Base-by-base conservation (phyloP, 2,329 filamentous ascomycete genomes). In the Aspergillus intermedius region DNA sequence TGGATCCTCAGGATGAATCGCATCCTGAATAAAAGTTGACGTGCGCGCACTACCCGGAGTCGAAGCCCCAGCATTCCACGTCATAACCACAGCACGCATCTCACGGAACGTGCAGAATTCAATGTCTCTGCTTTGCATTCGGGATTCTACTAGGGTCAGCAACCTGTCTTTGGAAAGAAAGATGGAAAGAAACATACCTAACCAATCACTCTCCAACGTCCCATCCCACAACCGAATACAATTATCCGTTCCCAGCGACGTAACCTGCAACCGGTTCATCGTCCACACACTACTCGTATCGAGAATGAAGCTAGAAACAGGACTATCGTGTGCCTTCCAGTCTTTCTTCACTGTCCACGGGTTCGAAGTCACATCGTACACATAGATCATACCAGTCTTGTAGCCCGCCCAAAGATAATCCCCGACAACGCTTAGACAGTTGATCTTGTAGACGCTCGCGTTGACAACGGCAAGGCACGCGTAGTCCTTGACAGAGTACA, bases 51-150 rank as follows among this genome's bases (percentile, higher is more conserved):
- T 87, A 50, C 83, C 84, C 0, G 93, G 93, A n/a, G 93, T 95
- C 13, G 86, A 86, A n/a, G 93, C 93, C 1, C 93, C 93, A 1
- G 91, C 91, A 65, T 98, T 98, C 93, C 93, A 98, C 0, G 91
- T 96, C 74, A 97, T 79, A 22, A 95, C 81, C 34, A 89, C 75
- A 10, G 87, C 84, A 44, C 82, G 85, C 49, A 97, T 76, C 59
- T 94, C 84, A 47, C 90, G 79, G 66, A 97, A 95, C 23, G 81
- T 78, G 73, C 91, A 96, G 63, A 88, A 97, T 44, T 93, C 81
- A 0, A 80, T 76, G 60, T 96, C 91, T 52, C 84, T 82, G 28
- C 80, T 78, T 63, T 94, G 89, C 90, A 98, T 95, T 54, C 88
- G 82, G 32, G 78, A 76, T 69, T 96, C 91, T 80, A 51, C 12